Percentiles rank a stretch among this genome's conserved stretches.
Conservation (phyloP, 2,329 filamentous ascomycete genomes). For the Diatrype stigma region DNA sequence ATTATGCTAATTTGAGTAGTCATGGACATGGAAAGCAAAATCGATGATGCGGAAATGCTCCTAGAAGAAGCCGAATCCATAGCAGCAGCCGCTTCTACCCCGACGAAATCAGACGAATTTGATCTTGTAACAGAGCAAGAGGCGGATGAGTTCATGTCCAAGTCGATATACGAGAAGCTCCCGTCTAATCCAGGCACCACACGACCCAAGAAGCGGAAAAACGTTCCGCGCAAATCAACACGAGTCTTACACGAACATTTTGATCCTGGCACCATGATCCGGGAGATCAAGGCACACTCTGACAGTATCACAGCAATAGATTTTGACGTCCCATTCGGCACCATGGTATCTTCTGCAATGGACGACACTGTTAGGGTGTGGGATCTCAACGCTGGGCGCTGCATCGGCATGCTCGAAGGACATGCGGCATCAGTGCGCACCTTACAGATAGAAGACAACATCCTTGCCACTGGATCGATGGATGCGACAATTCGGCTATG, state of each 20-base stretch:
- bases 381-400: slow-evolving; percentile 91
- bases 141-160: slow-evolving; percentile 80
- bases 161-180: slow-evolving; percentile 93
- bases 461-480: slow-evolving; percentile 89
- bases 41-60: slow-evolving; percentile 59
- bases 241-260: slow-evolving; percentile 95
- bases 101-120: slow-evolving; percentile 47
- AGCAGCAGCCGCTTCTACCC: slow-evolving; percentile 44
- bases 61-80: slow-evolving; percentile 56
- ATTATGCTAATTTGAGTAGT: slow-evolving; percentile 41
- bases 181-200: slow-evolving; percentile 54
- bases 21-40: slow-evolving; percentile 56
- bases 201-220: slow-evolving; percentile 49
- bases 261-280: slow-evolving; percentile 81
- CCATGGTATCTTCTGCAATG: slow-evolving; percentile 84
- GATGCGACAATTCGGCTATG: slow-evolving; percentile 92
- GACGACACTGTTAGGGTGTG: slow-evolving; percentile 95
- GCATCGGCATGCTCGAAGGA: slow-evolving; percentile 86
- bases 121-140: slow-evolving; percentile 49
- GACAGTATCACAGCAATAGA: slow-evolving; percentile 87
- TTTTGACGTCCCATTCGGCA: slow-evolving; percentile 96
- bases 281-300: slow-evolving; percentile 81
- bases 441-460: slow-evolving; percentile 91
- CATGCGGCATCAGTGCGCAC: slow-evolving; percentile 91
- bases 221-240: slow-evolving; percentile 75